These are phyloP conservation scores for Nicotiana tomentosiformis DNA, from an alignment of 257 asterid species.

Conservation along the genomic window DNA sequence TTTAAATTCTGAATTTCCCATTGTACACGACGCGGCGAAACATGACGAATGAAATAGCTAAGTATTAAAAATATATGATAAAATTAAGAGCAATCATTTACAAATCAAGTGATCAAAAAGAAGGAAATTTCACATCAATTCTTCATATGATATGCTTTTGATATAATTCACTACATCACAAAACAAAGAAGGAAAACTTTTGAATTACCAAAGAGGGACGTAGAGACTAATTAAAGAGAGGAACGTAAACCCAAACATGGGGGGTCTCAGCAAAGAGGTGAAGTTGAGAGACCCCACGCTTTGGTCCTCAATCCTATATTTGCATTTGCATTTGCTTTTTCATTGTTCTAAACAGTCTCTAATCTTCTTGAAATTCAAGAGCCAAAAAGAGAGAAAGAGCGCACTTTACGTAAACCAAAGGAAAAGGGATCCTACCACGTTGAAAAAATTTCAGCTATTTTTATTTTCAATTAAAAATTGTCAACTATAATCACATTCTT, in stretches of 20 bases:
- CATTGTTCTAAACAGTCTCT: neutral
- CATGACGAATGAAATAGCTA: neutral
- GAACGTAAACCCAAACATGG: neutral
- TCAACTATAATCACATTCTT: too few species aligned
- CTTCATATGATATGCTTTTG: neutral
- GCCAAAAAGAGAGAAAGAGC: conserved; percentile 21
- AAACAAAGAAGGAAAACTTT: neutral
- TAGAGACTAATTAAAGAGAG: neutral
- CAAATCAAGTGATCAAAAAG: neutral
- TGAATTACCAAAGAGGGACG: conserved; percentile 4
- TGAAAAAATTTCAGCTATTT: too few species aligned
- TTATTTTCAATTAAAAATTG: too few species aligned
- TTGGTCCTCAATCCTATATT: neutral
- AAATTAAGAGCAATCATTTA: neutral
- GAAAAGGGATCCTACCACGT: conserved; percentile 4
- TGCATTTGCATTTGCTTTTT: conserved; percentile 1
- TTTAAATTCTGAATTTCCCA: neutral
- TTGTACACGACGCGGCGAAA: too few species aligned
- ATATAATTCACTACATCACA: neutral
- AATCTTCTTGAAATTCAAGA: conserved; percentile 4
- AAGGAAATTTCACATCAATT: neutral
- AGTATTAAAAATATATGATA: neutral
- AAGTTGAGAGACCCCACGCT: conserved; percentile 9
- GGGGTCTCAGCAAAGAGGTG: conserved; percentile 4
- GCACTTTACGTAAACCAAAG: conserved; percentile 29